Base-by-base conservation (phyloP, 2,329 filamentous ascomycete species). In the Monosporascus sp. region DNA sequence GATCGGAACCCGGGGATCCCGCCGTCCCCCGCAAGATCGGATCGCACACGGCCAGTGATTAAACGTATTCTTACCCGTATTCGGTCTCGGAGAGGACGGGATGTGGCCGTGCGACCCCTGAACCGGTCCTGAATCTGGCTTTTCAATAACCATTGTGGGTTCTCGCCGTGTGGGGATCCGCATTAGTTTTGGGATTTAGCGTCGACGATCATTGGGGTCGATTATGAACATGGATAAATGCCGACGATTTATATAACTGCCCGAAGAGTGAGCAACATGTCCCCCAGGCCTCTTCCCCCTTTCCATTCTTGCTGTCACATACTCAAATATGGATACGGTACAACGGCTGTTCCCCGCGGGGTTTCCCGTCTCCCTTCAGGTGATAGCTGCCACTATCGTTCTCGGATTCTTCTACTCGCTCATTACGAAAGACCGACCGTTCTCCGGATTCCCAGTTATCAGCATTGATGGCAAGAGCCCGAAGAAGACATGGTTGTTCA, bases 391-490 rank as follows among this genome's bases (percentile, higher is more conserved):
- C 7, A 64, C 64, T 20, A 40, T 69, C 17, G 36, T 67, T 7
- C 51, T 67, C 40, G 61, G 65, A 48, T 41, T 64, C 16, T 26
- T 64, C 31, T 69, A 65, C 48, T 62, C 63, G 27, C 40, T 61
- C n/a, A 46, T 68, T 34, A 61, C 64, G 4, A 58, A 59, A 43
- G 56, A 63, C 17, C 54, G 62, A 36, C 64, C 66, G 1, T 58
- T 63, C 43, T 43, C 65, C 26, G 64, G 56, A 37, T 66, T 68
- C 44, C 66, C 67, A 11, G 48, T 69, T 26, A 56, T 66, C 49
- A 49, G 55, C 26, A 48, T 67, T 31, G 55, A 66, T 27, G 66
- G 66, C 5, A 48, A 62, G 19, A 58, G 60, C 31, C 61, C 66
- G n/a, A 61, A 27, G 49, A 64, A 66, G 50, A 66, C 57, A 48